phyloP scores from a whole-genome alignment of 208 protist species.

The Wallacemonas sp. region DNA sequence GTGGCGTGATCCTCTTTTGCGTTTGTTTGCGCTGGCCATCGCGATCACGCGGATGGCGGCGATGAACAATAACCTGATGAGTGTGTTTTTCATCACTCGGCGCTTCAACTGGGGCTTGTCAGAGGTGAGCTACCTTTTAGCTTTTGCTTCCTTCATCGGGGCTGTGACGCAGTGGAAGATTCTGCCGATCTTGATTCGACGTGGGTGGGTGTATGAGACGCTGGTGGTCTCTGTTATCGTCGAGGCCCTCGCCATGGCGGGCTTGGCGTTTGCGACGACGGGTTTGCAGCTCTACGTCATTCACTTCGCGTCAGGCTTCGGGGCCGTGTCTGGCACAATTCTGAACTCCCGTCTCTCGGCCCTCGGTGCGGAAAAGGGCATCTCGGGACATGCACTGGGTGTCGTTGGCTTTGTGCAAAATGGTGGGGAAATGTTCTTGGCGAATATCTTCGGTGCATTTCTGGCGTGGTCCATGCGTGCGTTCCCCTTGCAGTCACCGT shows the following conservation, averaged over 20 bases:
- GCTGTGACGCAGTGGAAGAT: constrained; percentile 35
- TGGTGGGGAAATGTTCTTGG: constrained; percentile 26
- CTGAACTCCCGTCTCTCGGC: constrained; percentile 37
- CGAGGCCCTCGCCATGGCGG: constrained; percentile 17
- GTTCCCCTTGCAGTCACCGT: constrained; percentile 14
- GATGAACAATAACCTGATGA: constrained; percentile 46
- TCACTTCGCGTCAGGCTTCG: constrained; percentile 19
- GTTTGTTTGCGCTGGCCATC: constrained; percentile 25
- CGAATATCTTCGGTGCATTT: constrained; percentile 33
- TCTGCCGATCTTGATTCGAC: constrained; percentile 26
- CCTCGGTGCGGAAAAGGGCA: constrained; percentile 24
- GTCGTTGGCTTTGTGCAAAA: constrained; percentile 43
- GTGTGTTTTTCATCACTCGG: constrained; percentile 43
- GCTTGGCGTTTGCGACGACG: constrained; percentile 22
- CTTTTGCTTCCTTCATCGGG: constrained; percentile 24
- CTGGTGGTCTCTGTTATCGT: constrained; percentile 23
- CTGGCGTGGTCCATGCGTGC: constrained; percentile 32
- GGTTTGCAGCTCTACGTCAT: constrained; percentile 28
- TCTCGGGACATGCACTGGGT: constrained; percentile 35
- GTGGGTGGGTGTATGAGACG: constrained; percentile 23
- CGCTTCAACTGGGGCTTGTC: constrained; percentile 34
- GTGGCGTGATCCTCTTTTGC: constrained; percentile 19
- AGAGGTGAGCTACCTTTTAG: constrained; percentile 32
- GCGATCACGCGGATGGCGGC: constrained; percentile 39
- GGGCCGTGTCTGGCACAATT: constrained; percentile 27